Conservation (phyloP, 305 asterid genomes). For the Rubia balearica region DNA sequence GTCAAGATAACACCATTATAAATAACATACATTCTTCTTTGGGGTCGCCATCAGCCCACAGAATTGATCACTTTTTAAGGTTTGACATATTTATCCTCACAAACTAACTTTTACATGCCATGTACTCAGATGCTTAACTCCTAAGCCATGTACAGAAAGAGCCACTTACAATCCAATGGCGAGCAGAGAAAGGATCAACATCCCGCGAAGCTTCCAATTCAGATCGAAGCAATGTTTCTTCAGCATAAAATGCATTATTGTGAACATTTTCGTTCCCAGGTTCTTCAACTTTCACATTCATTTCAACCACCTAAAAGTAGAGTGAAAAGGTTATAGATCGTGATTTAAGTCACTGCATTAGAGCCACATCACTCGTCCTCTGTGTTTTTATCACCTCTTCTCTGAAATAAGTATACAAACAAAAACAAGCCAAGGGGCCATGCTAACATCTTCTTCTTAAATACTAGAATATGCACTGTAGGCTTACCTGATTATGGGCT, state of each 20-base stretch:
- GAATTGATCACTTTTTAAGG: background rate
- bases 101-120: background rate
- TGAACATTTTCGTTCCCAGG: conserved; percentile 32
- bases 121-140: background rate
- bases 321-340: background rate
- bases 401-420: background rate
- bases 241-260: conserved; percentile 37
- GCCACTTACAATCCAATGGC: conserved; percentile 36
- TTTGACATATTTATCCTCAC: background rate
- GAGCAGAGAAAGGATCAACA: conserved; percentile 32
- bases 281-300: conserved; percentile 32
- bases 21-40: background rate
- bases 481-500: conserved; percentile 74
- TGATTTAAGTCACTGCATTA: background rate
- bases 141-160: background rate
- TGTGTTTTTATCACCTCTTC: background rate
- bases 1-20: background rate
- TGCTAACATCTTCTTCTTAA: no score
- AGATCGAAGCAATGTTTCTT: conserved; percentile 32
- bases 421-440: background rate
- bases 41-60: background rate
- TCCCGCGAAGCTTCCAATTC: conserved; percentile 39
- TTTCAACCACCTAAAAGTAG: conserved; percentile 29
- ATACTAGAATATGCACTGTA: background rate
- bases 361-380: background rate